These are phyloP conservation scores for Corrigiola litoralis DNA, from an alignment of 179 eudicot genomes.

Conservation along the genomic window DNA sequence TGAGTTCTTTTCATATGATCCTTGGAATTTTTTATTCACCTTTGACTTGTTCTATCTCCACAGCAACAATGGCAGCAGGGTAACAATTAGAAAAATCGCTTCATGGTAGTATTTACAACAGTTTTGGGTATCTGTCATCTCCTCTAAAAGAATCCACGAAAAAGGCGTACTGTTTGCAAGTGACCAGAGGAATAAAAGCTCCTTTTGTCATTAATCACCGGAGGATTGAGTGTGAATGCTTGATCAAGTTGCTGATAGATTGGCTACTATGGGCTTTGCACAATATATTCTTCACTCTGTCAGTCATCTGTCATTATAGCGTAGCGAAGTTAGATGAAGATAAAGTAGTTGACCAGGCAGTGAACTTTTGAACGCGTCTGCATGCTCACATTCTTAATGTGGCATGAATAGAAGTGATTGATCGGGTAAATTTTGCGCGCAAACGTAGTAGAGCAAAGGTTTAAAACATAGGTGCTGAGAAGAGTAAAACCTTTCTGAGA, in stretches of 20 bases:
- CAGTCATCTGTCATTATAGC: slow-evolving; percentile 48
- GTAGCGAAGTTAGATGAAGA: neutral
- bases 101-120: no score
- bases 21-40: no score
- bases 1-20: neutral
- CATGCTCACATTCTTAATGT: no score
- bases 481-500: slow-evolving; percentile 51
- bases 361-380: no score
- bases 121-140: no score
- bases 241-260: slow-evolving; percentile 54
- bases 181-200: neutral
- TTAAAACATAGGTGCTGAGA: neutral
- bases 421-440: no score
- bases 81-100: neutral
- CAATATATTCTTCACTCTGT: slow-evolving; percentile 41
- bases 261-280: slow-evolving; percentile 37
- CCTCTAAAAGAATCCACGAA: neutral
- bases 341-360: neutral
- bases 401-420: no score
- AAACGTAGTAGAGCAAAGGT: neutral
- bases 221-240: slow-evolving; percentile 57
- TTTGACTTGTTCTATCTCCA: neutral
- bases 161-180: neutral
- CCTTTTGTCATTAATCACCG: neutral
- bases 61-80: neutral